Evolutionary conservation across 352 stramenopile genomes (phyloP), one percentile per base, ranked within the genome.

Genomic region (Globisporangium alternatum): DNA sequence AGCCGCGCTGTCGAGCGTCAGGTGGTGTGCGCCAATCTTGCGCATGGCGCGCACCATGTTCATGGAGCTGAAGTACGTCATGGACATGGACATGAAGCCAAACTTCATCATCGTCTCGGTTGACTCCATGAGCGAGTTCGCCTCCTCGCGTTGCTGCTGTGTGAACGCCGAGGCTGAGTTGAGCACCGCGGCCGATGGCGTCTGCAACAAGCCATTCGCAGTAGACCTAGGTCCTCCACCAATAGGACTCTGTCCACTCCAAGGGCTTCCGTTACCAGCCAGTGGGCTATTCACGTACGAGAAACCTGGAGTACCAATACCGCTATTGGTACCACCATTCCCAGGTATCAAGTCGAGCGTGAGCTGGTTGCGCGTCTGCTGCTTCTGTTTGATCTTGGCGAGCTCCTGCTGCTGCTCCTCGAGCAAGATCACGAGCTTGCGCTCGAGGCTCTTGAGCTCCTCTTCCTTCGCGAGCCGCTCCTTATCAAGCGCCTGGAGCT

Each of bases 51-150:
- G 85, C 65, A 98, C 95, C 93, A 98, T 98, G 80, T 98, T 98
- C 69, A 98, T 91, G 58, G 88, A 97, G 68, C 89, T 98, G 63
- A 99, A 99, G 77, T 98, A 99, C 10, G 96, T 98, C 86, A 99
- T 97, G 52, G 83, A 97, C 94, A 98, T 99, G 69, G 84, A 97
- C 93, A 98, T 98, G 76, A 99, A 99, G 35, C 96, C 96, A 69
- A 99, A 99, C 77, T 99, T 99, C 96, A 99, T 98, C 80, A 99
- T 95, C 21, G 92, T 97, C 81, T 99, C 96, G 17, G 96, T 98
- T 22, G 89, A 97, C 69, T 98, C 88, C 87, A 98, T 98, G 30
- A 98, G 82, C 19, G 84, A 78, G 30, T 88, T 85, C 5, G 87
- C 88, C 63, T 98, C 88, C 47, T 97, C 80, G 33, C 91, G 90